These are phyloP conservation scores for Tetradesmus lagerheimii DNA, from an alignment of 139 green algal species.

Conservation along the genomic window DNA sequence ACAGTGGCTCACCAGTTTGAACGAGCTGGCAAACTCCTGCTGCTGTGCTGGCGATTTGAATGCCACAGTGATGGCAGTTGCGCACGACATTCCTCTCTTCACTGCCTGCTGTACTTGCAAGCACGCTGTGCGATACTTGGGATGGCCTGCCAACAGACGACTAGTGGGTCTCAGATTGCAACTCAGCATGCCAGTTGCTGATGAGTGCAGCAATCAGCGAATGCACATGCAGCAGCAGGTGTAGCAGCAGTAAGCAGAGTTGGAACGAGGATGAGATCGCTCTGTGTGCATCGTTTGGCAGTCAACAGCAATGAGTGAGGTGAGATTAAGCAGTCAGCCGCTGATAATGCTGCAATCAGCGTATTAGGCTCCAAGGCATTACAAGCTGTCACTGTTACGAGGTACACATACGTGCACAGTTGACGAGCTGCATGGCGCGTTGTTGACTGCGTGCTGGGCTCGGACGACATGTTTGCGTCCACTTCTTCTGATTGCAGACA, in stretches of 20 bases:
- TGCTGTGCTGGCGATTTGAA: conserved; percentile 13
- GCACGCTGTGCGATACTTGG: not conserved
- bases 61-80: not conserved
- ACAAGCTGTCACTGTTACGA: not conserved
- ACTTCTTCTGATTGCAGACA: not conserved
- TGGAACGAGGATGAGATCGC: no score
- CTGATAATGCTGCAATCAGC: not conserved
- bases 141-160: not conserved
- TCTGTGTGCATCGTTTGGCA: no score
- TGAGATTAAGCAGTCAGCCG: no score
- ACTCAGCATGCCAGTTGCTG: not conserved
- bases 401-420: not conserved
- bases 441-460: not conserved
- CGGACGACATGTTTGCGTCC: not conserved
- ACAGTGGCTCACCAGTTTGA: conserved; percentile 8
- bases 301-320: no score
- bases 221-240: not conserved
- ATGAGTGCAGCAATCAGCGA: not conserved
- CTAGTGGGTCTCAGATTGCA: not conserved
- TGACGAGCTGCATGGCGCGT: not conserved
- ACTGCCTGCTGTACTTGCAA: not conserved
- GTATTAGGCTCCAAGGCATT: not conserved
- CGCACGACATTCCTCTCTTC: not conserved
- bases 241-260: not conserved
- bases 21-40: conserved; percentile 14